These are phyloP conservation scores for Penicillium occitanis DNA, from an alignment of 2,329 filamentous ascomycete species.

Conservation along the genomic window DNA sequence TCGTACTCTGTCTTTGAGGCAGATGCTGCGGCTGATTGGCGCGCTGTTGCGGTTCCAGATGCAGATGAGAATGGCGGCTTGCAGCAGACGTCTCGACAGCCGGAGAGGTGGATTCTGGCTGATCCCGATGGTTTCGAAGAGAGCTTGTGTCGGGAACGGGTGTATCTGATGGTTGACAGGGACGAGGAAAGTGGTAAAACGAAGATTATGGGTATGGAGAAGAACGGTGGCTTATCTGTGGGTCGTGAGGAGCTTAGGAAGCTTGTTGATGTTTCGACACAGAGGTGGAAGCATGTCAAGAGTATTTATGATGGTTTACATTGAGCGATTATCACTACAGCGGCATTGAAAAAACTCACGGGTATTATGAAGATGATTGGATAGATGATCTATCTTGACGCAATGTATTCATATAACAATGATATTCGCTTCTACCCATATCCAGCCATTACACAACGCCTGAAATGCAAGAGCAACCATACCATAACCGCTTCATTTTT, in stretches of 20 bases:
- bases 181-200: slow-evolving; percentile 46
- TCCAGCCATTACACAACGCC: neutral
- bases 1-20: slow-evolving; percentile 78
- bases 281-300: slow-evolving; percentile 64
- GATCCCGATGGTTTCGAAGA: slow-evolving; percentile 93
- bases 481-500: neutral
- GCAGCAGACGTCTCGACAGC: slow-evolving; percentile 35
- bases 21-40: slow-evolving; percentile 43
- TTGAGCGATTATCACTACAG: neutral
- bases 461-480: neutral
- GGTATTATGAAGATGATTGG: neutral
- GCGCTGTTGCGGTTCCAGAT: slow-evolving; percentile 37
- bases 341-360: neutral
- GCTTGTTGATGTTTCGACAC: slow-evolving; percentile 60
- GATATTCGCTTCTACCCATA: neutral
- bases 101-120: slow-evolving; percentile 67
- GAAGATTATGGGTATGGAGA: slow-evolving; percentile 70
- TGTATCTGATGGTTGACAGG: slow-evolving; percentile 76
- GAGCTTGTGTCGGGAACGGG: slow-evolving; percentile 73
- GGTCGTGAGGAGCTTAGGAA: slow-evolving; percentile 62
- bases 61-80: slow-evolving; percentile 50
- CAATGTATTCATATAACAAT: neutral
- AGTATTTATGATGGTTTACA: slow-evolving; percentile 35
- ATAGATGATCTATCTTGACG: neutral
- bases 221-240: slow-evolving; percentile 73